Evolutionary conservation across 2,329 filamentous ascomycete species (phyloP).

Genomic region (Fusarium sp.): DNA sequence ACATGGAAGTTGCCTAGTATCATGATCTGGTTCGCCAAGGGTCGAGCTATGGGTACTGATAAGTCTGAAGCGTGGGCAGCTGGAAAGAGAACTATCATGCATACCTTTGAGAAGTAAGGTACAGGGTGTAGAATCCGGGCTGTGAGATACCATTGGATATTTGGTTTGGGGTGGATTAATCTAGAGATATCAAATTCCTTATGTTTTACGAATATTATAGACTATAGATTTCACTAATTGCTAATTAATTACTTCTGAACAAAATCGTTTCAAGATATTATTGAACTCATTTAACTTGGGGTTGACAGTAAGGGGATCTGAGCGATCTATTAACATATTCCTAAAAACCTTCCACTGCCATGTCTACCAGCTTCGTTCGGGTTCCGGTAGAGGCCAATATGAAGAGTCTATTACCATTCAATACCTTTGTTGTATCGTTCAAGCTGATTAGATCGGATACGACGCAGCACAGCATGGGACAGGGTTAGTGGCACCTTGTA

Average conservation of each 20-base stretch:
- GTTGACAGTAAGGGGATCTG: not conserved
- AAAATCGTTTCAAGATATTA: too few species aligned
- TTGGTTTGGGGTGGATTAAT: not conserved
- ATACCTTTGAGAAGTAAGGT: slow-evolving; percentile 49
- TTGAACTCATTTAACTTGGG: not conserved
- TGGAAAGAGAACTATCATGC: slow-evolving; percentile 51
- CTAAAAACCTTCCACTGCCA: not conserved
- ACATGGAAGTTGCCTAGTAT: slow-evolving; percentile 54
- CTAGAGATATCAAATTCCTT: slow-evolving; percentile 4
- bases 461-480: not conserved
- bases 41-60: slow-evolving; percentile 53
- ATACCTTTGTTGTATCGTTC: not conserved
- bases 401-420: not conserved
- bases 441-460: not conserved
- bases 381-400: not conserved
- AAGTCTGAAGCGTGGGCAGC: slow-evolving; percentile 47
- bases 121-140: not conserved
- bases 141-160: not conserved
- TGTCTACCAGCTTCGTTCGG: not conserved
- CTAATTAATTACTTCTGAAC: not conserved
- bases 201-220: not conserved
- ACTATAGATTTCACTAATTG: not conserved
- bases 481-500: not conserved
- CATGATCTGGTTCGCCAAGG: slow-evolving; percentile 55
- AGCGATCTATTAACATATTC: not conserved